Evolutionary conservation across 768 basidiomycete species (phyloP).

Genomic region (Xerocomellus amylosporus): DNA sequence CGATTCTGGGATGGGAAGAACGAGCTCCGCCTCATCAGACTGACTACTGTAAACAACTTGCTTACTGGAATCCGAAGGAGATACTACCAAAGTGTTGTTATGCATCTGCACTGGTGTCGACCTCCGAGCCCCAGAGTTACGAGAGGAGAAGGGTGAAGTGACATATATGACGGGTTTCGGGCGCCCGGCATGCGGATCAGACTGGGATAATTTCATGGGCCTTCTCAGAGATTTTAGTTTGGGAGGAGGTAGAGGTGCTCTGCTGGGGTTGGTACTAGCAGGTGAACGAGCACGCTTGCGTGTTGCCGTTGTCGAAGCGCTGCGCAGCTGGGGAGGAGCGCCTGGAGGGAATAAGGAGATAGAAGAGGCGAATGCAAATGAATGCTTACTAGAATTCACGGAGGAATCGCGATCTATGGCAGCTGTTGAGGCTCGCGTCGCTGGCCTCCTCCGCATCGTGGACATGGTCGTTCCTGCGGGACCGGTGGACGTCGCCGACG

Average conservation of each 20-base stretch:
- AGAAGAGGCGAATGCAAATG: neutral
- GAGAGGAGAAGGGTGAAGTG: conserved; percentile 13
- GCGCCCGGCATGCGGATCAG: conserved; percentile 4
- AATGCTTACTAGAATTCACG: conserved; percentile 19
- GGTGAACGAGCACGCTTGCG: conserved; percentile 31
- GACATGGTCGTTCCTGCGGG: neutral
- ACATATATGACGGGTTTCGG: conserved; percentile 10
- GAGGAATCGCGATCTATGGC: neutral
- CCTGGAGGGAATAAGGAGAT: conserved; percentile 13
- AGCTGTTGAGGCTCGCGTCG: conserved; percentile 7
- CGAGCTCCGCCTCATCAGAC: conserved; percentile 62
- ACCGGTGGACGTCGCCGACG: conserved; percentile 2
- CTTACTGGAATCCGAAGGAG: conserved; percentile 22
- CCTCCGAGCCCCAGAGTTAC: conserved; percentile 36
- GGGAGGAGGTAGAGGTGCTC: conserved; percentile 2
- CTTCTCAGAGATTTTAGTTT: conserved; percentile 23
- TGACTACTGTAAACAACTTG: conserved; percentile 60
- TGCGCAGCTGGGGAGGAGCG: conserved; percentile 5
- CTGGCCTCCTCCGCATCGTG: conserved; percentile 11
- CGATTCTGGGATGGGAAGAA: conserved; percentile 25
- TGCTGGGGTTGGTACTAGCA: conserved; percentile 2
- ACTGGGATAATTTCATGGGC: conserved; percentile 17
- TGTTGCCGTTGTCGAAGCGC: conserved; percentile 11
- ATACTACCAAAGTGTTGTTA: conserved; percentile 3
- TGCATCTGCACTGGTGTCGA: conserved; percentile 2